Percentiles rank a stretch among this genome's conserved stretches.
These are phyloP conservation scores for Acrodontium crateriforme DNA, from an alignment of 2,329 filamentous ascomycete genomes.

Conservation along the genomic window DNA sequence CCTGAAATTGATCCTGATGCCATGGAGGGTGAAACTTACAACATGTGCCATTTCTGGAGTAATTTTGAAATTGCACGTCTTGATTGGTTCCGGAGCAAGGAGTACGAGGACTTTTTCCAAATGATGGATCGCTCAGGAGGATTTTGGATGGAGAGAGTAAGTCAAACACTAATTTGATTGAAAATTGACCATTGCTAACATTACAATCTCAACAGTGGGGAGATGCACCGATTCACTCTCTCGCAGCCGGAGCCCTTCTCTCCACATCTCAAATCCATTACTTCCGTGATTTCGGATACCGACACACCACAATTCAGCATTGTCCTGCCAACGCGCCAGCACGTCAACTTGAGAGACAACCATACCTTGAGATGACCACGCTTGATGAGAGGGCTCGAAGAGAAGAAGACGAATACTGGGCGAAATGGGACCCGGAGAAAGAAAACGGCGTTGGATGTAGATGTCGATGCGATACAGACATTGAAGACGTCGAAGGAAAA, in stretches of 20 bases:
- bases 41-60: slow-evolving; percentile 99
- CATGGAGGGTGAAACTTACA: slow-evolving; percentile 97
- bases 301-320: slow-evolving; percentile 97
- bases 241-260: slow-evolving; percentile 81
- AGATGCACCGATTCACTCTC: slow-evolving; percentile 94
- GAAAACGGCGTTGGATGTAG: slow-evolving; percentile 95
- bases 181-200: slow-evolving; percentile 22
- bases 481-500: slow-evolving; percentile 94
- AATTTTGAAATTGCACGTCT: slow-evolving; percentile 96
- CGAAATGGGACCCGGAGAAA: slow-evolving; percentile 68
- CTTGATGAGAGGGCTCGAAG: slow-evolving; percentile 58
- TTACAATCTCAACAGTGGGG: slow-evolving; percentile 71
- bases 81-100: slow-evolving; percentile 92
- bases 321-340: slow-evolving; percentile 91
- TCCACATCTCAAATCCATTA: slow-evolving; percentile 81
- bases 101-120: slow-evolving; percentile 94
- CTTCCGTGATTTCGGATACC: slow-evolving; percentile 96
- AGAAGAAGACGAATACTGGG: slow-evolving; percentile 96
- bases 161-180: slow-evolving; percentile 19
- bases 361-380: slow-evolving; percentile 44
- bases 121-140: slow-evolving; percentile 98
- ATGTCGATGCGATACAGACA: slow-evolving; percentile 93
- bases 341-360: slow-evolving; percentile 66
- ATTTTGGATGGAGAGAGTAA: slow-evolving; percentile 97
- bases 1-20: slow-evolving; percentile 75